These are phyloP conservation scores for Tulasnella sp. DNA, from an alignment of 768 basidiomycete species.

Conservation along the genomic window DNA sequence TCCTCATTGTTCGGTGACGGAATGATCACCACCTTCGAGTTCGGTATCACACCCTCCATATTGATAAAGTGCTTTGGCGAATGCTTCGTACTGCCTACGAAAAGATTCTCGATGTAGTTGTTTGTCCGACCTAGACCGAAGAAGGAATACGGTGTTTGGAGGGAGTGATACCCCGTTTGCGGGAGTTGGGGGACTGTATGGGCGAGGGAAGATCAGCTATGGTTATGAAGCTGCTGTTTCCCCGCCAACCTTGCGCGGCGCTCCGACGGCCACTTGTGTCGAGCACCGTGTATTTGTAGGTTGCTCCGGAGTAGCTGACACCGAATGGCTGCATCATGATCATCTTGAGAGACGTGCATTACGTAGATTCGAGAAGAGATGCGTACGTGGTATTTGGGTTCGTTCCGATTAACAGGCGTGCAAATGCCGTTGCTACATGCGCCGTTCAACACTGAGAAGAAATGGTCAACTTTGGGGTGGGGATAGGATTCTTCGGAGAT, in stretches of 20 bases:
- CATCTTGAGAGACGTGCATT: neutral
- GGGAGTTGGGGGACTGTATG: constrained; percentile 89
- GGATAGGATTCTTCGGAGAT: neutral
- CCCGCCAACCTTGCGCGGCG: constrained; percentile 63
- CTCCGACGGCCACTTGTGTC: constrained; percentile 80
- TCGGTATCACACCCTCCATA: constrained; percentile 95
- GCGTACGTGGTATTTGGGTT: constrained; percentile 56
- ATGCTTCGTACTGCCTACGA: constrained; percentile 83
- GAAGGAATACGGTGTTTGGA: constrained; percentile 87
- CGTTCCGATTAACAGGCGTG: constrained; percentile 43
- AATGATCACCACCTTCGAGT: constrained; percentile 94
- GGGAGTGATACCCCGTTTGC: constrained; percentile 81
- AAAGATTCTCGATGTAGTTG: constrained; percentile 98
- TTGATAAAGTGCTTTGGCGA: constrained; percentile 62
- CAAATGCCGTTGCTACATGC: constrained; percentile 84
- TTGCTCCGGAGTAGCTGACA: constrained; percentile 86
- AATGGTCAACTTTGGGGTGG: neutral
- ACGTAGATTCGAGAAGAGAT: neutral
- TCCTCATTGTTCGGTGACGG: constrained; percentile 45
- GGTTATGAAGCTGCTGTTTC: neutral
- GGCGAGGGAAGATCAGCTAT: constrained; percentile 11
- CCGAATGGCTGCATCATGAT: constrained; percentile 63
- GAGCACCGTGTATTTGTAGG: constrained; percentile 93
- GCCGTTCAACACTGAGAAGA: constrained; percentile 66
- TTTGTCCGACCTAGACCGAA: constrained; percentile 96